phyloP scores from a whole-genome alignment of 2,329 filamentous ascomycete genomes.

The Ceratocystis cubensis region DNA sequence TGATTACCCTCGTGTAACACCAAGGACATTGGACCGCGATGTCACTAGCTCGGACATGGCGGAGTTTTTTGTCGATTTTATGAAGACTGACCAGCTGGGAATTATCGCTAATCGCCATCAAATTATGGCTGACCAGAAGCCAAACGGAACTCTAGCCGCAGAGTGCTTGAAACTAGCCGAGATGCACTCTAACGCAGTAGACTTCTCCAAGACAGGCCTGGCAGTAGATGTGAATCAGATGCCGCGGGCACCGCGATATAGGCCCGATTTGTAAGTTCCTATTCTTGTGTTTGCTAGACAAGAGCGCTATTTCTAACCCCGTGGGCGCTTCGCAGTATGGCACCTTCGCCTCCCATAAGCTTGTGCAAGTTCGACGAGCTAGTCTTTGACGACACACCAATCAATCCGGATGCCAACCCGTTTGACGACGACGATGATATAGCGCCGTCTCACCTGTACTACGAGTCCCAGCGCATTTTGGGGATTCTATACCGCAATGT shows the following conservation, averaged over 20 bases:
- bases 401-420: slow-evolving; percentile 24
- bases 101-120: slow-evolving; percentile 53
- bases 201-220: slow-evolving; percentile 65
- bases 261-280: slow-evolving; percentile 44
- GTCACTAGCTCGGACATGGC: slow-evolving; percentile 57
- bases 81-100: slow-evolving; percentile 53
- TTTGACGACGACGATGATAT: slow-evolving; percentile 31
- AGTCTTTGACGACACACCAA: slow-evolving; percentile 26
- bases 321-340: slow-evolving; percentile 29
- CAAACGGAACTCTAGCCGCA: slow-evolving; percentile 37
- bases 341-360: slow-evolving; percentile 34
- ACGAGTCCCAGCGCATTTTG: slow-evolving; percentile 54
- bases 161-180: slow-evolving; percentile 45
- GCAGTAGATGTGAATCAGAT: slow-evolving; percentile 37
- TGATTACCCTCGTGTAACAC: slow-evolving; percentile 50
- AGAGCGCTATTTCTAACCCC: neutral
- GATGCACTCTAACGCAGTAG: slow-evolving; percentile 58
- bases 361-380: slow-evolving; percentile 36
- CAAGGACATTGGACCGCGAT: slow-evolving; percentile 45
- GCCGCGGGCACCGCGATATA: slow-evolving; percentile 30
- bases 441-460: slow-evolving; percentile 44
- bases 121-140: slow-evolving; percentile 47
- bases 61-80: slow-evolving; percentile 68
- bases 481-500: slow-evolving; percentile 60
- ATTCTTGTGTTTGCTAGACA: neutral